Conservation (phyloP, 805 yeast genomes). For the Candida andamanensis region DNA sequence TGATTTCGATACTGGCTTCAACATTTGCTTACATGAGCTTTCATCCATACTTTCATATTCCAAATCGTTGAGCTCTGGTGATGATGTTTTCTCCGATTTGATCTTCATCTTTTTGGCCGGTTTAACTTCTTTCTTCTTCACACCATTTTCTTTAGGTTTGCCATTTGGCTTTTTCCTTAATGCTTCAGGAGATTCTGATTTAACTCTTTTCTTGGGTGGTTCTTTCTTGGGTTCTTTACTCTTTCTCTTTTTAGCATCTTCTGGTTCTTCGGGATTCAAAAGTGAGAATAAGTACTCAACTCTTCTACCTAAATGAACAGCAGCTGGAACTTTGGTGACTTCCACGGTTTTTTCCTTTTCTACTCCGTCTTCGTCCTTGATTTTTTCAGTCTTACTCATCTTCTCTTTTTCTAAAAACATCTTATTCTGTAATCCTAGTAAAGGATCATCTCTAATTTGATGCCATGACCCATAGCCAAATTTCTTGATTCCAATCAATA, state of each 20-base stretch:
- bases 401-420: constrained; percentile 51
- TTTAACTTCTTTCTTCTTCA: constrained; percentile 8
- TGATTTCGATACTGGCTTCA: constrained; percentile 66
- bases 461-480: constrained; percentile 97
- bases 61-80: constrained; percentile 23
- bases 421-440: constrained; percentile 79
- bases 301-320: constrained; percentile 89
- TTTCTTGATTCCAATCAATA: constrained; percentile 80
- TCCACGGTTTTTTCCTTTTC: constrained; percentile 22
- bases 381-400: constrained; percentile 24
- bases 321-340: constrained; percentile 62
- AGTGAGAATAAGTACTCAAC: constrained; percentile 78
- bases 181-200: constrained; percentile 8
- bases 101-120: constrained; percentile 8
- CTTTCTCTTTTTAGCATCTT: constrained; percentile 11
- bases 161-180: constrained; percentile 4
- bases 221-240: constrained; percentile 9
- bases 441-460: constrained; percentile 92
- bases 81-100: constrained; percentile 8
- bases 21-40: constrained; percentile 50
- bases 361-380: constrained; percentile 17
- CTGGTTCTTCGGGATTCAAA: constrained; percentile 47
- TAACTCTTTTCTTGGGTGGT: constrained; percentile 6
- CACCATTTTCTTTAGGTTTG: constrained; percentile 5
- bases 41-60: constrained; percentile 83